Evolutionary conservation across 1,139 yeast species (phyloP).

Genomic region (Scheffersomyces segobiensis): DNA sequence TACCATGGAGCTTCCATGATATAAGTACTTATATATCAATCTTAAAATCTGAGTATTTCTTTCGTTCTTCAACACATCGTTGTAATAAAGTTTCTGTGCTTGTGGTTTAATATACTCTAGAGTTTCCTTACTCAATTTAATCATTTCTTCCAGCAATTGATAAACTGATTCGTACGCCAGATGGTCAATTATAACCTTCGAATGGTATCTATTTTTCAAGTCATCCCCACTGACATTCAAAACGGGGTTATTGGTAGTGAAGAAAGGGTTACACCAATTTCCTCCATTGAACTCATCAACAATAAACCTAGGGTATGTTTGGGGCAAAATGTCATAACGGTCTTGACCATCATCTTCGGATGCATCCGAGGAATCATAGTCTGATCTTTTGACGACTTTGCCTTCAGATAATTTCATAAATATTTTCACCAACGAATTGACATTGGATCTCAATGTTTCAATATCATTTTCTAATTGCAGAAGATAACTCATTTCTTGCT

Average conservation of each 20-base stretch:
- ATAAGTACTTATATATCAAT: slow-evolving; percentile 52
- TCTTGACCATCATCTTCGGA: slow-evolving; percentile 37
- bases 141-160: slow-evolving; percentile 38
- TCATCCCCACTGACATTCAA: slow-evolving; percentile 50
- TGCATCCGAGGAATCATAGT: slow-evolving; percentile 43
- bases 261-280: slow-evolving; percentile 71
- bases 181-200: slow-evolving; percentile 52
- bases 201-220: slow-evolving; percentile 41
- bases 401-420: slow-evolving; percentile 33
- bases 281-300: slow-evolving; percentile 70
- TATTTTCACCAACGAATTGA: slow-evolving; percentile 27
- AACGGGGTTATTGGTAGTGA: slow-evolving; percentile 39
- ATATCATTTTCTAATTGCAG: slow-evolving; percentile 41
- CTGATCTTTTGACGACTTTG: slow-evolving; percentile 32
- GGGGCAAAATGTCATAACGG: slow-evolving; percentile 51
- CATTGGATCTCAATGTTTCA: slow-evolving; percentile 30
- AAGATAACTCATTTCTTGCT: slow-evolving; percentile 20
- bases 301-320: slow-evolving; percentile 66
- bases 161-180: slow-evolving; percentile 44
- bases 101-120: slow-evolving; percentile 39
- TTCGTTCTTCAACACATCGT: slow-evolving; percentile 38
- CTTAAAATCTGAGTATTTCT: slow-evolving; percentile 56
- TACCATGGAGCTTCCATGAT: slow-evolving; percentile 49
- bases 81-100: slow-evolving; percentile 32
- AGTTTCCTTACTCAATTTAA: slow-evolving; percentile 39